Base-by-base conservation (phyloP, 192 early-diverging fungal species). In the Backusella circina region DNA sequence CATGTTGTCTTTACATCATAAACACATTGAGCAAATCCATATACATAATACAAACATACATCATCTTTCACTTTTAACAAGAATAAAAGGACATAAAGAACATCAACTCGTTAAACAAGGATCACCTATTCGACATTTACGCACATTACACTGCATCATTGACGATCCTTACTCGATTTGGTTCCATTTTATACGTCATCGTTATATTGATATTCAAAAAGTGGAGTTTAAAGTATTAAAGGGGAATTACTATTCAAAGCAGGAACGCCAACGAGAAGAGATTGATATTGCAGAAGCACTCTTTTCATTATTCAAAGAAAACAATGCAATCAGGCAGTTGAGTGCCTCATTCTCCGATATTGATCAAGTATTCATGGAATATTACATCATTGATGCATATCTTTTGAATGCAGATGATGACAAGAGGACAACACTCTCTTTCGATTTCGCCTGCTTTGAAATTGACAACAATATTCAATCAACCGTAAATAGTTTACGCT, bases 141-240 rank as follows among this genome's bases (percentile, higher is more conserved):
- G 36, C 32, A 21, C 67, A 23, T 21, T 68, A 5, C 33, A 33
- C 33, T 68, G 67, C 21, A 36, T 36, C 15, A 68, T 68, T 68
- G 67, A 68, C 36, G 67, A 68, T 23, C 67, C 67, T 37, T 37
- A 36, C n/a, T 68, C 67, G 23, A 23, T 36, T 68, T 68, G 67
- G 67, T 68, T 68, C 16, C 38, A 21, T 12, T 23, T 68, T 37
- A 38, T 68, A n/a, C 36, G 36, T 12, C 36, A 68, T 23, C 18
- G 36, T 0, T 33, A 68, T 36, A 12, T 68, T 13, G 67, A 68
- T 8, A 68, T 23, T 1, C 33, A 38, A 68, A 38, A n/a, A 26
- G 67, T 68, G 31, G 33, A 68, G 16, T 68, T 61, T 28, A 61
- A 61, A 61, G 54, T 61, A 12, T 26, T 61, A 2, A 61, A 28